Conservation (phyloP, 2,329 filamentous ascomycete genomes). For the Furcasterigmium furcatum region DNA sequence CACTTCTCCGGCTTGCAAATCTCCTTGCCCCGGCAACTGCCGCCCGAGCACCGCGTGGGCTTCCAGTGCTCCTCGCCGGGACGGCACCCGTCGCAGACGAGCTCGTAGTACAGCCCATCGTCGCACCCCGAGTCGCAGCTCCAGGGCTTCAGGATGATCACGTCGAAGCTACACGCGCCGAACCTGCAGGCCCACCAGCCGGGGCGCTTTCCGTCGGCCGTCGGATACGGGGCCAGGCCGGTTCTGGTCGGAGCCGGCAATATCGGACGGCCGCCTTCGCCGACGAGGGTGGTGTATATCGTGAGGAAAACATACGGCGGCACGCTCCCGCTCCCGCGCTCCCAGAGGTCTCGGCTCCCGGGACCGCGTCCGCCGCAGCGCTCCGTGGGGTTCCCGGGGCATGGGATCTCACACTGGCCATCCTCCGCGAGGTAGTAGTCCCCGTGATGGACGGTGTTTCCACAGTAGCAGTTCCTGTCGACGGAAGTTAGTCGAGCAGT, state of each 20-base stretch:
- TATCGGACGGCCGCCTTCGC: too few species aligned
- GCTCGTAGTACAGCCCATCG: slow-evolving; percentile 8
- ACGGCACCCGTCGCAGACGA: neutral
- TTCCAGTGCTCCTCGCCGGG: slow-evolving; percentile 7
- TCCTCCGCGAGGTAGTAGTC: slow-evolving; percentile 6
- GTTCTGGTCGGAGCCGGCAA: too few species aligned
- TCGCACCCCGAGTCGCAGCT: neutral
- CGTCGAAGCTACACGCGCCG: neutral
- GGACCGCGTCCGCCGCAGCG: slow-evolving; percentile 35
- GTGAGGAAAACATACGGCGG: too few species aligned
- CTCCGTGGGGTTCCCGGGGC: slow-evolving; percentile 33
- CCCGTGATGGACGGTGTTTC: slow-evolving; percentile 10
- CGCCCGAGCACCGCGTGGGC: slow-evolving; percentile 6
- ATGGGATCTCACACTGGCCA: slow-evolving; percentile 28
- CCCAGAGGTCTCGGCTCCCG: neutral
- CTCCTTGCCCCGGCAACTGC: slow-evolving; percentile 12
- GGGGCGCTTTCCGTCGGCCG: slow-evolving; percentile 34
- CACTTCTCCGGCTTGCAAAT: slow-evolving; percentile 25
- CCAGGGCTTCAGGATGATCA: neutral
- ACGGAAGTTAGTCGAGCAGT: neutral
- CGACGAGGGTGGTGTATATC: too few species aligned
- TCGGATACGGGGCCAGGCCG: slow-evolving; percentile 55
- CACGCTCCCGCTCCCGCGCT: too few species aligned
- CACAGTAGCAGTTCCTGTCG: slow-evolving; percentile 19
- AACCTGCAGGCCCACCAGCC: slow-evolving; percentile 2